These are phyloP conservation scores for Metroxylon sagu DNA, from an alignment of 176 grass and related monocot species.

Conservation along the genomic window DNA sequence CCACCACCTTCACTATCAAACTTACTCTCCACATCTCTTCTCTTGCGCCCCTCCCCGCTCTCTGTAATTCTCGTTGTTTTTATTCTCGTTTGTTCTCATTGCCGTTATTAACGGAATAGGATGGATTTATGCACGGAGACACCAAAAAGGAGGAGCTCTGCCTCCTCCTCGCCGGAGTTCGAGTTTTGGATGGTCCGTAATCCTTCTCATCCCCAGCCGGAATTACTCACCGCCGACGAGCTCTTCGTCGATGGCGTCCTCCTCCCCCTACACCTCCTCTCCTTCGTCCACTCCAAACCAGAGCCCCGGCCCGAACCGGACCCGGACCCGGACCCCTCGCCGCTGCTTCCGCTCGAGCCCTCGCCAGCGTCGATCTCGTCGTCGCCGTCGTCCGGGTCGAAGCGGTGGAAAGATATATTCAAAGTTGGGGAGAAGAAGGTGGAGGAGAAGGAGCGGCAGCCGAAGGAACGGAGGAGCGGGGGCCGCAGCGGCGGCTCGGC, in stretches of 20 bases:
- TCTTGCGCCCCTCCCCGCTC: background rate
- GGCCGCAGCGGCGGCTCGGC: background rate
- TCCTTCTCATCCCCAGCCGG: constrained; percentile 5
- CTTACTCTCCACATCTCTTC: background rate
- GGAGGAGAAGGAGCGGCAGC: constrained; percentile 28
- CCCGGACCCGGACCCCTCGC: constrained; percentile 10
- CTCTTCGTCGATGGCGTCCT: constrained; percentile 68
- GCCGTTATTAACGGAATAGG: no score
- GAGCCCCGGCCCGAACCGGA: background rate
- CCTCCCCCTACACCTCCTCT: constrained; percentile 36
- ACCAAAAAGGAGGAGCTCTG: constrained; percentile 31
- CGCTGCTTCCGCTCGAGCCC: background rate
- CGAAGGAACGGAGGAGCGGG: constrained; percentile 6
- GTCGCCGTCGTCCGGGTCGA: constrained; percentile 22
- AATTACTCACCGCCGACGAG: constrained; percentile 53
- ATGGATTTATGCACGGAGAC: background rate
- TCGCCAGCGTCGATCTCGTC: constrained; percentile 3
- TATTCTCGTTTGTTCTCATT: no score
- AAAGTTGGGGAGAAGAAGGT: constrained; percentile 35
- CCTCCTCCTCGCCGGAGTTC: constrained; percentile 57
- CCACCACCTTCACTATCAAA: background rate
- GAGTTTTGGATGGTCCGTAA: constrained; percentile 57
- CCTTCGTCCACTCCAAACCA: background rate
- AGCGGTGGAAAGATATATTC: constrained; percentile 83
- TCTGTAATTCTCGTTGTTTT: no score